Base-by-base conservation (phyloP, 1,284 basidiomycete genomes). In the Puccinia polysora region DNA sequence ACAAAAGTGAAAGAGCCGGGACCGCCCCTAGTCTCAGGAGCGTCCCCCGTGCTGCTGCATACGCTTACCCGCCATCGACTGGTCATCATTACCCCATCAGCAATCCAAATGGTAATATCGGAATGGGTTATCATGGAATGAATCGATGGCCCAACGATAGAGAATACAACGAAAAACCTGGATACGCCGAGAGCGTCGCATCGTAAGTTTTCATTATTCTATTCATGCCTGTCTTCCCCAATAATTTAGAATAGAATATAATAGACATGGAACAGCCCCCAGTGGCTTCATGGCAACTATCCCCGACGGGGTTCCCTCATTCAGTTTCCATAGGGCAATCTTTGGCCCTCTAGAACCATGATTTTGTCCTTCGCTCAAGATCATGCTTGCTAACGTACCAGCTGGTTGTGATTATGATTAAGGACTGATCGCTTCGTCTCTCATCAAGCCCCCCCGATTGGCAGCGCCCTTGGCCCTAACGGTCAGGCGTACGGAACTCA, bases 401-500 rank as follows among this genome's bases (percentile, higher is more conserved):
- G 43, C 30, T 49, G 38, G 59, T 63, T 65, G 32, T 15, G 34
- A 23, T 52, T 60, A 23, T 36, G 18, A 34, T 59, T 0, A 70
- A 70, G 67, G 30, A 62, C 67, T 70, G 67, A 70, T 70, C 67
- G 32, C 58, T 70, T 60, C 34, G 38, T 62, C 30, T 20, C 67
- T 49, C 30, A 70, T 60, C 67, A 70, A 70, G 67, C 56, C 55
- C 55, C 67, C 36, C 50, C 56, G 14, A n/a, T 38, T 45, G 58
- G 43, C 49, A 56, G 23, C 50, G 5, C 5, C 2, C 30, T 45
- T 25, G 28, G 34, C 28, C 34, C 36, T 14, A n/a, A 3, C 2
- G 18, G 43, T 5, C 59, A 28, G 30, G 20, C 45, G 8, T 28
- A 47, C 45, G 64, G 36, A 2, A n/a, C 23, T 36, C 30, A 32